Evolutionary conservation across 768 basidiomycete species (phyloP).

Genomic region (Leccinum sublutescens): DNA sequence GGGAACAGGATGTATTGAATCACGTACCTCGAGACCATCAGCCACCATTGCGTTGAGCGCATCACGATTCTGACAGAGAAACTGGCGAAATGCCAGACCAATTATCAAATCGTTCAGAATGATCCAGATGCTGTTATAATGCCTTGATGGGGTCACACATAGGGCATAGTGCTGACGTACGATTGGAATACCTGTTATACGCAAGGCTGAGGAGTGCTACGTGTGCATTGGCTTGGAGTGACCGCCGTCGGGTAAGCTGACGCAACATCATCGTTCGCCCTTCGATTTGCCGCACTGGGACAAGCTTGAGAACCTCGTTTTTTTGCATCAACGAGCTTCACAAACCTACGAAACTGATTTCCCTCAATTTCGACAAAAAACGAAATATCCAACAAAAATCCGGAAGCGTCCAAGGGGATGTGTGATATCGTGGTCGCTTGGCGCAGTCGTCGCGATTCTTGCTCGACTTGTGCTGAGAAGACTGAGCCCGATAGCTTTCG

Average conservation of each 20-base stretch:
- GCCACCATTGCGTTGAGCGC: conserved; percentile 42
- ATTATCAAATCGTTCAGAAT: conserved; percentile 88
- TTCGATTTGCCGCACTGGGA: conserved; percentile 58
- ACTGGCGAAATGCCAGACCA: conserved; percentile 68
- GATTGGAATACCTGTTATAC: conserved; percentile 61
- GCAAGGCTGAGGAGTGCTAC: conserved; percentile 43
- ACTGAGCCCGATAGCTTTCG: conserved; percentile 5
- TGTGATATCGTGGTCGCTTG: neutral
- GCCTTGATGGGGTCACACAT: conserved; percentile 43
- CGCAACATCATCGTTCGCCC: conserved; percentile 49
- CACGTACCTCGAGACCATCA: too few relatives aligned
- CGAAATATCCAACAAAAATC: neutral
- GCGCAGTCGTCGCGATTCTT: neutral
- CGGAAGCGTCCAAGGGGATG: neutral
- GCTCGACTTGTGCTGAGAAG: neutral
- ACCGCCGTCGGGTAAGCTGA: conserved; percentile 39
- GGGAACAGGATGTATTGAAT: too few relatives aligned
- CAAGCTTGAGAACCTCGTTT: neutral
- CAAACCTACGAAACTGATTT: conserved; percentile 29
- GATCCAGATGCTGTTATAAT: conserved; percentile 91
- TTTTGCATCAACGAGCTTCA: neutral
- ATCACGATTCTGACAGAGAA: conserved; percentile 65
- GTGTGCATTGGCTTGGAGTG: conserved; percentile 35
- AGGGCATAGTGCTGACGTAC: neutral
- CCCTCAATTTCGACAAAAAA: conserved; percentile 15